Evolutionary conservation across 2,329 filamentous ascomycete species (phyloP), one percentile per base, ranked within the genome.

Genomic region (Madurella fahalii): DNA sequence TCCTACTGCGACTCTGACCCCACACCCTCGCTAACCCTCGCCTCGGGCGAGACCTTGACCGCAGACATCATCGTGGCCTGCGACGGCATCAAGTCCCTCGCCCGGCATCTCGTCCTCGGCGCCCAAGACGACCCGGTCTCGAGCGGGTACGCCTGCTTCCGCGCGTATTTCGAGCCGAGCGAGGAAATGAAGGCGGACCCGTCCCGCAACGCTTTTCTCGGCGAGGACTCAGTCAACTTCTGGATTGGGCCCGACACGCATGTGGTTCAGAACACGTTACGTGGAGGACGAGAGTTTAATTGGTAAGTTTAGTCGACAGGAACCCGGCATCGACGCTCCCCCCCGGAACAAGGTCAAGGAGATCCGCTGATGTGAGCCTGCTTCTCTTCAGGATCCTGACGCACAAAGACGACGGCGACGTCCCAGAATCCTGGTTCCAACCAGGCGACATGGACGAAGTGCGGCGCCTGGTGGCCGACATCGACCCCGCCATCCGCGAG

Each of bases 81-180:
- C 25, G 79, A 81, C 63, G 72, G 77, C 7, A 79, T 81, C 50
- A 75, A 79, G 56, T 77, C 74, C 37, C 74, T 75, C 32, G 75
- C 78, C 0, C 67, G 78, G 31, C 74, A 74, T 52, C 69, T 80
- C 1, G 77, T 81, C 3, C 70, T 81, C 4, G 78, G 78, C 1
- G 79, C 78, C 32, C 69, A 73, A 40, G 77, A 80, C 56, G 76
- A 75, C 46, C 77, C 77, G 0, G 79, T 79, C 61, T 76, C 74
- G 34, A 76, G 72, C 50, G 78, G 79, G 0, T 81, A 80, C 58
- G 77, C 78, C 1, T 78, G 79, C 42, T 81, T 75, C 68, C 69
- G 78, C 20, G 75, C 78, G 0, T 80, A 74, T 52, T 72, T 73
- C 54, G 42, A 52, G 32, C 54, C 57, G 4, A 47, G 51, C 67